Percentiles rank a stretch among this genome's conserved stretches.
These are phyloP conservation scores for Aspergillus kassunensis DNA, from an alignment of 495 filamentous ascomycete genomes.

Conservation along the genomic window DNA sequence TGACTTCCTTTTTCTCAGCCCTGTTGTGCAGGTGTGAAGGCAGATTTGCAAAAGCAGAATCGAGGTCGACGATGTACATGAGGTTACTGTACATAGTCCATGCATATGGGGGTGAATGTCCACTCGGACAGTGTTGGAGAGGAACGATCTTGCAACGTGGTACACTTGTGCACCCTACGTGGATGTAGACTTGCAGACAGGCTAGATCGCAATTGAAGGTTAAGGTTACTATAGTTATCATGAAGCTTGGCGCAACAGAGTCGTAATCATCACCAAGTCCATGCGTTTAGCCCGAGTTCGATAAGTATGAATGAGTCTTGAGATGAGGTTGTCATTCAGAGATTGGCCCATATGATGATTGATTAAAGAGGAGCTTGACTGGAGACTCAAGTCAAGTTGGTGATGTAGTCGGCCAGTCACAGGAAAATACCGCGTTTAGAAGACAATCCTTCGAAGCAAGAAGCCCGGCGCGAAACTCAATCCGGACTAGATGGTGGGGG, in stretches of 20 bases:
- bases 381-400: conserved; percentile 14
- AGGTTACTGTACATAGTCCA: neutral
- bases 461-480: conserved; percentile 22
- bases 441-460: conserved; percentile 13
- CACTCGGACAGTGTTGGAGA: conserved; percentile 7
- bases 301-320: too few relatives aligned
- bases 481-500: conserved; percentile 15
- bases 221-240: neutral
- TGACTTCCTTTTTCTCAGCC: neutral
- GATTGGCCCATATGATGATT: neutral
- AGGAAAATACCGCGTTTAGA: conserved; percentile 20
- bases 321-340: neutral
- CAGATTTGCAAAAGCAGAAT: too few relatives aligned
- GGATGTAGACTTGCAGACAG: conserved; percentile 1
- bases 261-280: neutral
- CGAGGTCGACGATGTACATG: neutral
- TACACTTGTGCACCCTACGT: neutral
- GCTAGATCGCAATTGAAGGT: neutral
- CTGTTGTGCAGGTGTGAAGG: neutral
- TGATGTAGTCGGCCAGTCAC: conserved; percentile 14
- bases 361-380: conserved; percentile 12
- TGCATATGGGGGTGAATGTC: conserved; percentile 6
- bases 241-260: neutral
- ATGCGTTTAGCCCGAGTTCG: too few relatives aligned
- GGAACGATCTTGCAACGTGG: conserved; percentile 14